phyloP scores from a whole-genome alignment of 306 rosid species.

The Quercus parvula region DNA sequence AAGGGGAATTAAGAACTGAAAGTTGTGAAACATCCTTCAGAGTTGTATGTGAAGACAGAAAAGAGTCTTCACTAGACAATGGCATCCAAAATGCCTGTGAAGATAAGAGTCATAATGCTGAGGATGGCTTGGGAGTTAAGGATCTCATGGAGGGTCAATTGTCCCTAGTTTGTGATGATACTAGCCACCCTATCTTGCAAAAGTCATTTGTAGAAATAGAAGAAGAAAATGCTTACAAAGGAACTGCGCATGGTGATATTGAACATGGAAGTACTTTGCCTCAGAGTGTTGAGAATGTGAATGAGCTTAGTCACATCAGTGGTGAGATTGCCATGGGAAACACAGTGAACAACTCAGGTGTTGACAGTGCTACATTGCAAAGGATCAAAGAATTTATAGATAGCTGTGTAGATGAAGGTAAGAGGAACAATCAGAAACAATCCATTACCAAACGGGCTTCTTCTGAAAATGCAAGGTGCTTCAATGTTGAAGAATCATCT shows the following conservation, averaged over 20 bases:
- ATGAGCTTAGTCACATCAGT: too few species aligned
- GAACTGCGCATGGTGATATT: neutral
- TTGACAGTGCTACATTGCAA: too few species aligned
- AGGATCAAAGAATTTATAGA: too few species aligned
- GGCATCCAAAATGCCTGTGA: constrained; percentile 18
- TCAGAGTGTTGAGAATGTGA: too few species aligned
- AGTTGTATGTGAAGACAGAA: constrained; percentile 14
- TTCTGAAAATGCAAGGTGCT: neutral
- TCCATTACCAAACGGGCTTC: neutral
- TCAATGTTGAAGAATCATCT: neutral
- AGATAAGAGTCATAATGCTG: constrained; percentile 12
- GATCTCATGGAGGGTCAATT: neutral
- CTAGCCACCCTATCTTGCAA: neutral
- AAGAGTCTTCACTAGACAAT: constrained; percentile 16
- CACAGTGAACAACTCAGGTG: neutral
- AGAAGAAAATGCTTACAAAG: neutral
- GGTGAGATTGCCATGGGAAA: neutral
- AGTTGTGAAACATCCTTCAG: neutral
- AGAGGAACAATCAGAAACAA: neutral
- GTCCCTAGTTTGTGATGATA: neutral
- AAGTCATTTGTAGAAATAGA: neutral
- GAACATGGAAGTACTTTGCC: too few species aligned
- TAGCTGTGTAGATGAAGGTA: neutral
- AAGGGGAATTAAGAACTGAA: constrained; percentile 8
- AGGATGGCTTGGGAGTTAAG: constrained; percentile 6